Base-by-base conservation (phyloP, 2,329 filamentous ascomycete species). In the Calonectria pauciramosa region DNA sequence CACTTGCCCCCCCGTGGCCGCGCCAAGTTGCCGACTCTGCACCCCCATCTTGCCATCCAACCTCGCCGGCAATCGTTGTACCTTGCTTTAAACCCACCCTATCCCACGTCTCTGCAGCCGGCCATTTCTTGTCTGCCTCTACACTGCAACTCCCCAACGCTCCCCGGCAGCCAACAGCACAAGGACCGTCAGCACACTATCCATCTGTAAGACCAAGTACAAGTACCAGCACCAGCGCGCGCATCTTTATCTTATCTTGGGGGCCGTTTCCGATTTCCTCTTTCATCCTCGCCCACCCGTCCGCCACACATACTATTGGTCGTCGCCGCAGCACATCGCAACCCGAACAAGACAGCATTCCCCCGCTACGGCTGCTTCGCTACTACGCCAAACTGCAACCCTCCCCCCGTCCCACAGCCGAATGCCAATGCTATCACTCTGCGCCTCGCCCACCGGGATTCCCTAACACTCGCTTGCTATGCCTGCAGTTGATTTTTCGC, bases 381-480 rank as follows among this genome's bases (percentile, higher is more conserved):
- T 49, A 34, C 38, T 36, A 52, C 32, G 38, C 23, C 28, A 36
- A 7, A 11, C 56, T 54, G 54, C n/a, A 44, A 44, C 28, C n/a
- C 49, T 11, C 30, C 64, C 23, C 70, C 30, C 38, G 30, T 59
- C 23, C 65, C 34, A 66, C 71, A 49, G 60, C 71, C 71, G 59
- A 73, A 49, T 52, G 60, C 71, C 63, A 70, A 73, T 73, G 71
- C 59, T 59, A 73, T 60, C 60, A 30, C 51, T 44, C 36, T 67
- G 49, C 51, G 41, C 34, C 56, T 51, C 36, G 47, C 65, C 65
- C 64, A 56, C 14, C 23, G 70, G 65, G 65, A 56, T 41, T 47
- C 52, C 23, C 47, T 69, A 36, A 65, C 65, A 65, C 36, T 51
- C 32, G 51, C 68, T 51, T 30, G 47, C 59, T 38, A 60, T 65